Base-by-base conservation (phyloP, 768 basidiomycete species). In the Cubamyces sp. region DNA sequence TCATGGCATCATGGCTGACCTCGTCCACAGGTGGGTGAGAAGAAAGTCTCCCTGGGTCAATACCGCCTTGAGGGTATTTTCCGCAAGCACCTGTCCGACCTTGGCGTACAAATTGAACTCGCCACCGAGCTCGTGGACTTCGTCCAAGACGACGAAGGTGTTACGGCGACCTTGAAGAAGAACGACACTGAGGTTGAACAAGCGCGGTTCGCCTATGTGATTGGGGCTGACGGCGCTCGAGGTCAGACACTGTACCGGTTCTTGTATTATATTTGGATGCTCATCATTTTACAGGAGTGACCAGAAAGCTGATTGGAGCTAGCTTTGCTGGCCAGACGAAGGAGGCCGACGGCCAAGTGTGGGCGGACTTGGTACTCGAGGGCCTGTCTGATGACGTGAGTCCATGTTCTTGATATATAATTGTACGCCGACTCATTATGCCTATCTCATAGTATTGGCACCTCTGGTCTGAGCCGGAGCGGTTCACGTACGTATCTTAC, bases 221-320 rank as follows among this genome's bases (percentile, higher is more conserved):
- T 82, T 15, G 80, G 80, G 2, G 70, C 75, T 0, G 82, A 82
- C 61, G 79, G 79, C 16, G 81, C 77, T 0, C 68, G 64, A 61
- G 70, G 75, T 73, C 6, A 41, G 67, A 53, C 9, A 5, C 11
- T 41, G 21, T 48, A 14, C 15, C 5, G 26, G 45, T n/a, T 16
- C 4, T 7, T 39, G 21, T 4, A 1, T 7, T n/a, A 37, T 47
- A 39, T 18, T 16, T 15, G 34, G 54, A 0, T 28, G 18, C 25
- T 18, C 37, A 7, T 37, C 12, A 12, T 18, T 37, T n/a, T 69
- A 34, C 37, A 79, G 74, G 79, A 14, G 42, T 73, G 3, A 74
- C 74, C 6, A 71, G 82, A 21, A 79, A 78, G 58, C 65, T 69
- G 41, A 72, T 81, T 3, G 81, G 78, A 0, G 62, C 83, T 6